Evolutionary conservation across 2,329 filamentous ascomycete genomes (phyloP), one percentile per base, ranked within the genome.

Genomic region (Phoma sp.): DNA sequence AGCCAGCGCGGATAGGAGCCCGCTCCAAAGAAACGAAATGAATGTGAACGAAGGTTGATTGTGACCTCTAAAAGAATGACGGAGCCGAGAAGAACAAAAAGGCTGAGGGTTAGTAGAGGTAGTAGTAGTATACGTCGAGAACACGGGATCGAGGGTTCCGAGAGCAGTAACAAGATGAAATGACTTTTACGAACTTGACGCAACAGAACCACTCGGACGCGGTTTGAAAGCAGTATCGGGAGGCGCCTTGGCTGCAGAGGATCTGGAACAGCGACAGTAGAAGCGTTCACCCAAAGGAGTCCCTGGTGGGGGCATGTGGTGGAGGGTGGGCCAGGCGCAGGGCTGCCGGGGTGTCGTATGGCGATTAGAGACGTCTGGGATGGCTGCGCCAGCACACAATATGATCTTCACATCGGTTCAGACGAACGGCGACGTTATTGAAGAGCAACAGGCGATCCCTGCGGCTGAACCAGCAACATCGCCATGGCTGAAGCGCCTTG

Each of bases 211-310:
- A 72, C 62, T 64, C 64, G 59, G 64, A 59, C 61, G 62, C 62
- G 63, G 72, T 73, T 75, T 74, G 71, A 74, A 69, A 63, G 66
- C 60, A 69, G 70, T 71, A 59, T 71, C 72, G 68, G 61, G 69
- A 73, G 61, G 68, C 63, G 71, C 67, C 72, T 75, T 74, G 72
- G 72, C 71, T 73, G 71, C 70, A 73, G 70, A 62, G 65, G 66
- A 74, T 72, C 70, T 75, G 71, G 69, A 74, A 75, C 72, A 61
- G 63, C 65, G 61, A 72, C 64, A 71, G 66, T 67, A 69, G 66
- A 73, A 66, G 65, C 68, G 70, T 72, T 73, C 71, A 69, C 69
- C 69, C 61, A 69, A 74, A 74, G 62, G 62, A 71, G 69, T 45
- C 55, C 57, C 55, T 60, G 58, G 63, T 65, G 66, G 61, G 62